Evolutionary conservation across 306 rosid species (phyloP), one percentile per base, ranked within the genome.

Genomic region (Arachis stenosperma): DNA sequence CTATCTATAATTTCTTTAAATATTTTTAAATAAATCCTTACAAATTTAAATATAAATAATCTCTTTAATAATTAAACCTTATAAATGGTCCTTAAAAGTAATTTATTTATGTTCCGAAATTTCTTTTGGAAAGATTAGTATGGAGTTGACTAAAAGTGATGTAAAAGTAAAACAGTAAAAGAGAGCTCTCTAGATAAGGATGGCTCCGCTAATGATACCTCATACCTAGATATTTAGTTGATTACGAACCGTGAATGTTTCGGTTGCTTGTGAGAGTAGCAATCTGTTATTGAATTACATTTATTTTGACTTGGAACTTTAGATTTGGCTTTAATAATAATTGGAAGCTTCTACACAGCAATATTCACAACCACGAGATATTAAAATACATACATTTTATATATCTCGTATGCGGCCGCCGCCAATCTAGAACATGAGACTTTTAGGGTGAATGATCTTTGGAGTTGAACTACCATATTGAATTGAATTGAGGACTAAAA

Each of bases 341-440:
- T 46, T 46, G 51, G 51, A 40, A 65, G 7, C 17, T 44, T 9
- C 54, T 43, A 65, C 17, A 41, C 69, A 14, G 42, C 11, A 63
- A 65, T 64, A 13, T 22, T 9, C 6, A 10, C 15, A 52, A n/a
- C 9, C 57, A 52, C 8, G 57, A 52, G 60, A 3, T 46, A 7
- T 54, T 54, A 10, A 10, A 15, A 54, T 7, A 29, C 56, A 12
- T 22, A 33, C 30, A 14, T 60, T 51, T 36, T 2, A 13, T 4
- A 6, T 3, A 0, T 46, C 37, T 33, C 0, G 37, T 4, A 22
- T 17, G 46, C 5, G 55, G 6, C n/a, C 29, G 60, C 58, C 9
- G 52, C 30, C 60, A 50, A 51, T 59, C 61, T 56, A 57, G 41
- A 58, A 58, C 14, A 13, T 58, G 14, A 30, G n/a, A 58, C 63